A percentile compares a stretch with the other conserved stretches of the same genome.
Evolutionary conservation across 257 asterid genomes (phyloP).

Genomic region (Mitragyna speciosa): DNA sequence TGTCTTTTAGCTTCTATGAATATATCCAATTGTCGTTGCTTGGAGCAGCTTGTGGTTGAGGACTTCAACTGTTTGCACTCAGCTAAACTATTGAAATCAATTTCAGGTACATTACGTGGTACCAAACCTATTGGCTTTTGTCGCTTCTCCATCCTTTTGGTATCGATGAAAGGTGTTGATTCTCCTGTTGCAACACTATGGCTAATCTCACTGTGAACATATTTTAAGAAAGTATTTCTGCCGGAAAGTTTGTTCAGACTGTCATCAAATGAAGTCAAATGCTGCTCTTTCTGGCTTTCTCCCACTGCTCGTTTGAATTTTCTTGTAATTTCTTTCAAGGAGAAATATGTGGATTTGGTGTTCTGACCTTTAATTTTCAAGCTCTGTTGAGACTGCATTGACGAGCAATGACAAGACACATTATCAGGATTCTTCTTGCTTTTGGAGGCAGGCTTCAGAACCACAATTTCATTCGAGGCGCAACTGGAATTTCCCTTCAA

Average conservation of each 20-base stretch:
- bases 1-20: conserved; percentile 76
- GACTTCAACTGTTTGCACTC: conserved; percentile 32
- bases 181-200: conserved; percentile 4
- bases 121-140: conserved; percentile 13
- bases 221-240: conserved; percentile 1
- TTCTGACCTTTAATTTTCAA: conserved; percentile 25
- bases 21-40: conserved; percentile 45
- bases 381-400: conserved; percentile 34
- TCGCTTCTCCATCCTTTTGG: conserved; percentile 25
- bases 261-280: conserved; percentile 10
- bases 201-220: background rate
- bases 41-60: conserved; percentile 28
- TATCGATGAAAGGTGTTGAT: conserved; percentile 21
- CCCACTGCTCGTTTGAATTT: conserved; percentile 56
- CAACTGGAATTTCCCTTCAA: conserved; percentile 17
- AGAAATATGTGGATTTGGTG: conserved; percentile 39
- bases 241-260: conserved; percentile 13
- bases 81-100: conserved; percentile 19
- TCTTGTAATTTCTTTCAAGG: conserved; percentile 56
- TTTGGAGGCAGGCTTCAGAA: conserved; percentile 48
- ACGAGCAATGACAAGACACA: conserved; percentile 50
- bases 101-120: conserved; percentile 24
- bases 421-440: conserved; percentile 29
- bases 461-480: conserved; percentile 48
- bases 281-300: conserved; percentile 31